Conservation (phyloP, 2,329 filamentous ascomycete genomes). For the Penicillium sp. region DNA sequence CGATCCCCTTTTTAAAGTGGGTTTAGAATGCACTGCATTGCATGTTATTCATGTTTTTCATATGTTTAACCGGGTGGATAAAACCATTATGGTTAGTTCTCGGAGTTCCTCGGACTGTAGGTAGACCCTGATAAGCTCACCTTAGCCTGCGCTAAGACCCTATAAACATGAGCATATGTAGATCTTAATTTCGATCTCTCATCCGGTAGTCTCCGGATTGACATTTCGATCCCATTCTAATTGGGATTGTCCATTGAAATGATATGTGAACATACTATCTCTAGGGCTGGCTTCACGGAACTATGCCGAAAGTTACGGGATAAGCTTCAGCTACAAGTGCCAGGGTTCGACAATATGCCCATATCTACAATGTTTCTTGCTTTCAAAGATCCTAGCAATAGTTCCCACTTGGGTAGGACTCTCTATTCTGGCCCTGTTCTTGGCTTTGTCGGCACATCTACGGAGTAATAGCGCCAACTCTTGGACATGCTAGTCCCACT, state of each 20-base stretch:
- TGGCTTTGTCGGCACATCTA: background rate
- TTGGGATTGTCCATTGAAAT: background rate
- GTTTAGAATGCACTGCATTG: background rate
- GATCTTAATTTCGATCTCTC: background rate
- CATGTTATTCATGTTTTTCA: too few relatives aligned
- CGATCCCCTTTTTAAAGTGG: background rate
- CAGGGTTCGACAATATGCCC: background rate
- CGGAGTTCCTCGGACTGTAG: background rate
- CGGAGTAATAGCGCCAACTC: too few relatives aligned
- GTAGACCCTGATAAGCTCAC: background rate
- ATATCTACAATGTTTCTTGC: background rate
- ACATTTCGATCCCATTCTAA: background rate
- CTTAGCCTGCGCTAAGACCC: background rate
- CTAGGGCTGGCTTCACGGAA: background rate
- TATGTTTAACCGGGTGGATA: too few relatives aligned
- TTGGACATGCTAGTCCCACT: constrained; percentile 1
- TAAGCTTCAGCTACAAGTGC: background rate
- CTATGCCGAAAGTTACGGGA: background rate
- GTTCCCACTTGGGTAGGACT: background rate
- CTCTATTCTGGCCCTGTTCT: background rate
- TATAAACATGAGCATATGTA: background rate
- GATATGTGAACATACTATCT: background rate
- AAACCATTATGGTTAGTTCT: constrained; percentile 2
- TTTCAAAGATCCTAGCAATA: background rate
- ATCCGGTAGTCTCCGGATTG: background rate